Conservation (phyloP, 768 basidiomycete genomes). For the Dictyophora rubrovolvata region DNA sequence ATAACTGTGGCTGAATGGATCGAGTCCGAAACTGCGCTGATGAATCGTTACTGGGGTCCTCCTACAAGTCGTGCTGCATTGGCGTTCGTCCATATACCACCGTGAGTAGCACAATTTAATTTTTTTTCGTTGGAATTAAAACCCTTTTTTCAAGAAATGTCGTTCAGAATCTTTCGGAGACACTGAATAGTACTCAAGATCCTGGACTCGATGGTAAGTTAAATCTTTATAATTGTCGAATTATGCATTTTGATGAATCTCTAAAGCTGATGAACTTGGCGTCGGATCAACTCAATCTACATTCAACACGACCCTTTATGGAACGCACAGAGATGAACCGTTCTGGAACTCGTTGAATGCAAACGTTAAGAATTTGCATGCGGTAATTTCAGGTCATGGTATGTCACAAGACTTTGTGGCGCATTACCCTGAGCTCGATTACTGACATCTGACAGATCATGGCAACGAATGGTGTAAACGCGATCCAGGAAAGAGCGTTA, state of each 20-base stretch:
- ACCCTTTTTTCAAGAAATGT: conserved; percentile 17
- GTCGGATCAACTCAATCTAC: conserved; percentile 55
- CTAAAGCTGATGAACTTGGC: conserved; percentile 40
- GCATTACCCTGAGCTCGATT: background rate
- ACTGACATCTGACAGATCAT: conserved; percentile 39
- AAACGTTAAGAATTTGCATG: conserved; percentile 55
- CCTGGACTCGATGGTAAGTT: conserved; percentile 33
- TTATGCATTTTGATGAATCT: background rate
- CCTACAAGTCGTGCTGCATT: conserved; percentile 38
- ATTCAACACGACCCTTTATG: conserved; percentile 19
- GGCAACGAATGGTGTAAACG: conserved; percentile 75
- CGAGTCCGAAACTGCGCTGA: conserved; percentile 35
- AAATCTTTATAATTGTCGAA: background rate
- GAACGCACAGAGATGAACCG: conserved; percentile 36
- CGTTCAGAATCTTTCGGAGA: conserved; percentile 26
- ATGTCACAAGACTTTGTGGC: conserved; percentile 1
- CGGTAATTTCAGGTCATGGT: conserved; percentile 66
- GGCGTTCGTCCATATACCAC: conserved; percentile 70
- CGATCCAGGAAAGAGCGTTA: conserved; percentile 47
- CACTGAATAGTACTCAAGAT: conserved; percentile 28
- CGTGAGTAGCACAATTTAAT: conserved; percentile 32
- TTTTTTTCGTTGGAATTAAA: background rate
- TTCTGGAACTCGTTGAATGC: conserved; percentile 55
- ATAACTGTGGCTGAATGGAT: conserved; percentile 54
- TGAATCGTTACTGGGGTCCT: conserved; percentile 53